Evolutionary conservation across 768 basidiomycete genomes (phyloP).

Genomic region (Podaxis sp.): DNA sequence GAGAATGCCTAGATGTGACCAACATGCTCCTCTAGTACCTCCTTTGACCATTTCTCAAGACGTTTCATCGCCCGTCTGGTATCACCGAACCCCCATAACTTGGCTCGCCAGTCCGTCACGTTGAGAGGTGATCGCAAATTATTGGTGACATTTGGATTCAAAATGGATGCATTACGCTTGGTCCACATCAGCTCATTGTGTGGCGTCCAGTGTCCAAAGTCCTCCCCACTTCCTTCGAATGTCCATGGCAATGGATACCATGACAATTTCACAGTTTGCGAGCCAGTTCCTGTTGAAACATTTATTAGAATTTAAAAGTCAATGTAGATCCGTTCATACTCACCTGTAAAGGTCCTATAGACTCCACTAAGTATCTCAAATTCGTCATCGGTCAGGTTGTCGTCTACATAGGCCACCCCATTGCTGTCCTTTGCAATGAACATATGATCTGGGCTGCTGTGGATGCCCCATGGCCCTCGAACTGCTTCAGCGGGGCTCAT

Average conservation of each 20-base stretch:
- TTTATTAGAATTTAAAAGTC: neutral
- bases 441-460: neutral
- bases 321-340: neutral
- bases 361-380: neutral
- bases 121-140: neutral
- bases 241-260: neutral
- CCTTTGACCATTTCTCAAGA: neutral
- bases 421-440: neutral
- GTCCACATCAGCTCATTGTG: neutral
- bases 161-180: neutral
- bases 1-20: neutral
- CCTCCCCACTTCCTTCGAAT: neutral
- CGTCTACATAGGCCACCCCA: neutral
- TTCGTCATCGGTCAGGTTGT: neutral
- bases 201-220: neutral
- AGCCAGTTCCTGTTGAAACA: neutral
- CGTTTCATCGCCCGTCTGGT: neutral
- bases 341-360: neutral
- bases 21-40: neutral
- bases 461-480: neutral
- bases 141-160: neutral
- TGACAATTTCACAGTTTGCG: neutral
- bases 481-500: neutral
- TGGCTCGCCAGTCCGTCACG: neutral
- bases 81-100: neutral